Conservation (phyloP, 1,139 yeast species). For the Yamadazyma oceani region DNA sequence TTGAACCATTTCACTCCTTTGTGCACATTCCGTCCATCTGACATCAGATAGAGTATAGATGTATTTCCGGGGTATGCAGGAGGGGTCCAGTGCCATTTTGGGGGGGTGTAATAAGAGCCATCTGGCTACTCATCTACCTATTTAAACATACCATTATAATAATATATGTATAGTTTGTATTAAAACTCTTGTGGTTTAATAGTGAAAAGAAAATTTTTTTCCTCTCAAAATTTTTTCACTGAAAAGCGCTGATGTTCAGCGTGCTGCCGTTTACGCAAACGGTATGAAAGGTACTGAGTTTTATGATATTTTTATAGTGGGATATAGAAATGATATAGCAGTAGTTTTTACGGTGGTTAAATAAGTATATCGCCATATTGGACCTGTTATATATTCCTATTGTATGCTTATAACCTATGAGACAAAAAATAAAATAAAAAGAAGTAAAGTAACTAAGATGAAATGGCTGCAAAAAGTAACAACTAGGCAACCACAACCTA, state of each 20-base stretch:
- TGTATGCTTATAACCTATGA: too few relatives aligned
- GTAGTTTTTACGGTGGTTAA: too few relatives aligned
- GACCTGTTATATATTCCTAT: too few relatives aligned
- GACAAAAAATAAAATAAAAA: too few relatives aligned
- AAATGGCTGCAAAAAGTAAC: too few relatives aligned
- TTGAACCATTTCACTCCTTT: slow-evolving; percentile 13
- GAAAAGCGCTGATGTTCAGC: not conserved
- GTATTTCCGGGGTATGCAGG: slow-evolving; percentile 8
- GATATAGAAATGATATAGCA: too few relatives aligned
- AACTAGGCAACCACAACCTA: slow-evolving; percentile 2
- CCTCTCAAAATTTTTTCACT: slow-evolving; percentile 7
- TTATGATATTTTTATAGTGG: too few relatives aligned
- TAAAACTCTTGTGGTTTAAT: not conserved
- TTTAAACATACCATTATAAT: slow-evolving; percentile 13
- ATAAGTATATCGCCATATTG: too few relatives aligned
- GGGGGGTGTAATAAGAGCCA: too few relatives aligned
- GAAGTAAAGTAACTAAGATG: too few relatives aligned
- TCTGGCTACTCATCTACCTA: too few relatives aligned
- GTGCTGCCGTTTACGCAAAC: slow-evolving; percentile 4
- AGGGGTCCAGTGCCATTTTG: slow-evolving; percentile 16
- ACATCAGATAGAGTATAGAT: not conserved
- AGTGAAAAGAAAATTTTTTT: not conserved
- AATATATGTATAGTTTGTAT: not conserved
- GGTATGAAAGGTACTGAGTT: slow-evolving; percentile 4
- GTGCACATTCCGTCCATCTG: slow-evolving; percentile 14